Evolutionary conservation across 1,139 yeast genomes (phyloP).

Genomic region (Sugiyamaella paludigena): DNA sequence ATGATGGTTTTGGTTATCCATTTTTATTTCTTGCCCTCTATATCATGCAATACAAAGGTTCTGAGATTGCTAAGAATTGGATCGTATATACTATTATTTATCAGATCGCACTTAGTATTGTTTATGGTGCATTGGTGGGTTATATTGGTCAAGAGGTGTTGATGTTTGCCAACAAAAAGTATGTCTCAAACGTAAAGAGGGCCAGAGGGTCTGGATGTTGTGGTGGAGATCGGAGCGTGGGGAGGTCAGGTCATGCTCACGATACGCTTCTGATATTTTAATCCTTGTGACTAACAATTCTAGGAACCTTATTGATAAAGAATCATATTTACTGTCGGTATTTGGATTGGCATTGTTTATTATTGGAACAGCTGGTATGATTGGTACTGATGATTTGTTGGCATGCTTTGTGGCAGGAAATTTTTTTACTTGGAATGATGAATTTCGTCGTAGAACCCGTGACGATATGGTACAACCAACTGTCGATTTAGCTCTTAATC

Average conservation of each 20-base stretch:
- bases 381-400: constrained; percentile 42
- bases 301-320: constrained; percentile 42
- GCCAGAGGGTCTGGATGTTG: not conserved
- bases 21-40: constrained; percentile 40
- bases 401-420: constrained; percentile 41
- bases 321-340: constrained; percentile 66
- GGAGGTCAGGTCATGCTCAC: not conserved
- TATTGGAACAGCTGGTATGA: constrained; percentile 45
- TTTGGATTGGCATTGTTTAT: constrained; percentile 71
- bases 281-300: constrained; percentile 3
- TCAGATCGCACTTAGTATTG: constrained; percentile 38
- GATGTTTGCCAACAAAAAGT: constrained; percentile 27
- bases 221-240: not conserved
- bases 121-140: constrained; percentile 39
- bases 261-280: no score
- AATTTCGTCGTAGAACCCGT: constrained; percentile 34
- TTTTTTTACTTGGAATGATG: constrained; percentile 37
- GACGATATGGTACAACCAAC: constrained; percentile 36
- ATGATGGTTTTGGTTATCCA: constrained; percentile 45
- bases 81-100: constrained; percentile 39
- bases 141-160: constrained; percentile 33
- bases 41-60: constrained; percentile 32
- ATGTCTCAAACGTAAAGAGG: not conserved
- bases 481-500: constrained; percentile 37
- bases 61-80: constrained; percentile 39